These are phyloP conservation scores for Yamadazyma friedrichii DNA, from an alignment of 1,139 yeast species.

Conservation along the genomic window DNA sequence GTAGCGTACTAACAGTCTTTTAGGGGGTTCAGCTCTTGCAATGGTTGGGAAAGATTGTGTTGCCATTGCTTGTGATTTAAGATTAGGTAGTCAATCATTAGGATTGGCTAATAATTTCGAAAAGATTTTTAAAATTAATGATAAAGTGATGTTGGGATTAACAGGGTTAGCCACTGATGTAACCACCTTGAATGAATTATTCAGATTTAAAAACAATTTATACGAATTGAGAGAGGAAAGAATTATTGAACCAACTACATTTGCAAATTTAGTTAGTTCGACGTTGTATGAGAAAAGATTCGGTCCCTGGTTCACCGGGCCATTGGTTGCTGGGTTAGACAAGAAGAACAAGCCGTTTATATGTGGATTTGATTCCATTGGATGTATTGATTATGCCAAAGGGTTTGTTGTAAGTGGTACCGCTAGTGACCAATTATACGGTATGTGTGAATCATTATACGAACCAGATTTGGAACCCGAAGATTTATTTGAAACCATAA, in stretches of 20 bases:
- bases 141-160: conserved; percentile 80
- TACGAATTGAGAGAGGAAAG: conserved; percentile 93
- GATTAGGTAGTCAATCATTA: conserved; percentile 90
- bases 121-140: conserved; percentile 80
- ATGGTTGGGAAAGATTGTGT: conserved; percentile 99
- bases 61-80: conserved; percentile 93
- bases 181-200: conserved; percentile 74
- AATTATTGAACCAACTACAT: conserved; percentile 85
- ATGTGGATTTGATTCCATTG: conserved; percentile 95
- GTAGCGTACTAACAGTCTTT: conserved; percentile 41
- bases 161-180: conserved; percentile 97
- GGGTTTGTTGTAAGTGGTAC: conserved; percentile 98
- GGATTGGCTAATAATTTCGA: conserved; percentile 93
- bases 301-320: conserved; percentile 97
- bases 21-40: conserved; percentile 87
- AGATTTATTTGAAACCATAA: conserved; percentile 91
- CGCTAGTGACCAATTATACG: conserved; percentile 91
- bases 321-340: conserved; percentile 93
- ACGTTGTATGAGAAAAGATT: conserved; percentile 89
- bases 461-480: conserved; percentile 94
- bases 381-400: conserved; percentile 92
- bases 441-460: conserved; percentile 98
- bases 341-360: conserved; percentile 82
- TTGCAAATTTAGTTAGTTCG: conserved; percentile 89
- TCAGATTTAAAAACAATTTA: conserved; percentile 81